phyloP scores from a whole-genome alignment of 805 yeast genomes.

The Candida krabiensis region DNA sequence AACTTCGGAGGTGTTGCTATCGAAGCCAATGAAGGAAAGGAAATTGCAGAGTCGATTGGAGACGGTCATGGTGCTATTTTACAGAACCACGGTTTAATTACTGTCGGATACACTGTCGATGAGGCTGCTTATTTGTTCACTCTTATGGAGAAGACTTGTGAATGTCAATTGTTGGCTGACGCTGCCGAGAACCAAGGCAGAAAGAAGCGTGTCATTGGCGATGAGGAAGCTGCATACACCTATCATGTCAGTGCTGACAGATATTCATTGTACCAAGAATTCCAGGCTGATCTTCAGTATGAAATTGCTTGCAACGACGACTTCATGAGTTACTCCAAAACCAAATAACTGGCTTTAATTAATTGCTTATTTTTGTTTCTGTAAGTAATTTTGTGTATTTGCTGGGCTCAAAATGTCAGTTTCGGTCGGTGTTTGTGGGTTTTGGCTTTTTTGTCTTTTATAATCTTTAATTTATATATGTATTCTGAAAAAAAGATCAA shows the following conservation, averaged over 20 bases:
- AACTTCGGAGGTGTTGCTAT: conserved; percentile 81
- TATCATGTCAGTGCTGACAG: conserved; percentile 60
- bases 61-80: conserved; percentile 57
- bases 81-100: conserved; percentile 72
- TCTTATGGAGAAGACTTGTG: conserved; percentile 62
- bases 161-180: conserved; percentile 65
- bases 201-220: conserved; percentile 45
- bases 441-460: too few species aligned
- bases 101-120: conserved; percentile 69
- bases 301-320: conserved; percentile 37
- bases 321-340: conserved; percentile 28
- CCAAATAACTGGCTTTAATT: conserved; percentile 4
- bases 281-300: conserved; percentile 65
- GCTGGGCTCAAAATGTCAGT: too few species aligned
- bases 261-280: conserved; percentile 68
- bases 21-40: conserved; percentile 60
- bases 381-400: too few species aligned
- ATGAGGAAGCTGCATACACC: conserved; percentile 69
- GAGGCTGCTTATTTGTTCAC: conserved; percentile 71
- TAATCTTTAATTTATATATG: too few species aligned
- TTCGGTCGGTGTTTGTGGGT: too few species aligned
- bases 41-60: conserved; percentile 62
- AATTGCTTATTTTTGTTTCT: not conserved
- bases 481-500: too few species aligned
- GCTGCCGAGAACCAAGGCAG: conserved; percentile 43